These are phyloP conservation scores for Penicillium sp. DNA, from an alignment of 2,329 filamentous ascomycete genomes.

Conservation along the genomic window DNA sequence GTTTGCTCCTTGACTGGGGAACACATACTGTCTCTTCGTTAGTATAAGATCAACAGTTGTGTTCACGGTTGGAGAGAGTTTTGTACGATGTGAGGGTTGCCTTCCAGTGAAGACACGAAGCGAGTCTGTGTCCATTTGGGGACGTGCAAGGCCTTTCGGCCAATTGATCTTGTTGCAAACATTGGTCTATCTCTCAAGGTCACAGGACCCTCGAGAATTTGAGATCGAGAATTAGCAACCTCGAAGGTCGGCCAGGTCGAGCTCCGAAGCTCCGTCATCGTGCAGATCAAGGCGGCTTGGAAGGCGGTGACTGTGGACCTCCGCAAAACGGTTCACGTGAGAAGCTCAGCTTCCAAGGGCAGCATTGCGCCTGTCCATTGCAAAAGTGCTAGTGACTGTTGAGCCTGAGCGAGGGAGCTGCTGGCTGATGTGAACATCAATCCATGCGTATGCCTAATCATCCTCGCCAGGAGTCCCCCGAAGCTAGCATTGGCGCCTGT, in stretches of 20 bases:
- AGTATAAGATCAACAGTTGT: constrained; percentile 11
- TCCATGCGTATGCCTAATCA: neutral
- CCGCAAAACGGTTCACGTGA: constrained; percentile 1
- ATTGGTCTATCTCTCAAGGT: constrained; percentile 16
- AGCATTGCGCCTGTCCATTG: constrained; percentile 8
- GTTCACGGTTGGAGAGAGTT: neutral
- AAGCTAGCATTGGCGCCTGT: neutral
- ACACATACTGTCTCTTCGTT: constrained; percentile 49
- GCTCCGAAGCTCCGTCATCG: constrained; percentile 9
- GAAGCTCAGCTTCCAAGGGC: neutral
- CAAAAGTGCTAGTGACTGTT: constrained; percentile 4
- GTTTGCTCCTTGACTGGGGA: constrained; percentile 45
- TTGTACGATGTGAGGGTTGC: constrained; percentile 44
- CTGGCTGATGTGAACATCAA: neutral
- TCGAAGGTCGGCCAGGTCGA: neutral
- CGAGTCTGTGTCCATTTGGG: constrained; percentile 32
- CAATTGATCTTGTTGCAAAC: constrained; percentile 26
- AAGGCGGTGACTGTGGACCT: constrained; percentile 14
- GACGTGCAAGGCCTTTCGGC: constrained; percentile 22
- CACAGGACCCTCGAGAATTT: neutral
- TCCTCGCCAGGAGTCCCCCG: neutral
- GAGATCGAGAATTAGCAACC: neutral
- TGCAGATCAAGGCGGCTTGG: constrained; percentile 20
- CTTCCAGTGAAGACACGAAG: constrained; percentile 41
- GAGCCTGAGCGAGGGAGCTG: constrained; percentile 8